These are phyloP conservation scores for Nepenthes alata DNA, from an alignment of 179 eudicot species.

Conservation along the genomic window DNA sequence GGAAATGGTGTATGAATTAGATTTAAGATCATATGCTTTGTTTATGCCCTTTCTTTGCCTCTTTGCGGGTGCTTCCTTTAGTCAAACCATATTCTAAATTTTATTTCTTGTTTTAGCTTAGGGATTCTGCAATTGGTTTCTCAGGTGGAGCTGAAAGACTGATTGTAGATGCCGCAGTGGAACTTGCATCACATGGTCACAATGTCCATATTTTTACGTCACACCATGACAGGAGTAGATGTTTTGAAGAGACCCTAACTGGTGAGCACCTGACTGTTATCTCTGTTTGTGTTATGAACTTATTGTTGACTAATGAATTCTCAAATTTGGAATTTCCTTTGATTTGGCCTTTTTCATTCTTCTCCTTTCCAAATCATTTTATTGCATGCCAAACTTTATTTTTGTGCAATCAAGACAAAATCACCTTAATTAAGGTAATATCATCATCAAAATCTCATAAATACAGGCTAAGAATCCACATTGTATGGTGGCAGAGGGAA, in stretches of 20 bases:
- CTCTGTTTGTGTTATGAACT: not conserved
- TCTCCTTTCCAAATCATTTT: no score
- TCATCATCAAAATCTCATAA: no score
- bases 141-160: slow-evolving; percentile 95
- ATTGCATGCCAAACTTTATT: no score
- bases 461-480: no score
- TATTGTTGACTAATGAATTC: not conserved
- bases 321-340: not conserved
- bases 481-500: no score
- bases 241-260: slow-evolving; percentile 82
- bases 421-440: no score
- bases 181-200: slow-evolving; percentile 76
- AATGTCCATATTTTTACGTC: slow-evolving; percentile 73
- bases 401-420: no score
- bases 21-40: not conserved
- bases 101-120: not conserved
- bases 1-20: no score
- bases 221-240: slow-evolving; percentile 73
- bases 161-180: slow-evolving; percentile 90
- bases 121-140: not conserved
- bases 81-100: not conserved
- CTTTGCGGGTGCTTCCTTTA: not conserved
- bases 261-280: slow-evolving; percentile 28
- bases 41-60: not conserved
- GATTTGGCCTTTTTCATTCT: not conserved